Percentiles rank a stretch among this genome's conserved stretches.
phyloP scores from a whole-genome alignment of 23 red algal genomes.

The Pyropia haitanensis region DNA sequence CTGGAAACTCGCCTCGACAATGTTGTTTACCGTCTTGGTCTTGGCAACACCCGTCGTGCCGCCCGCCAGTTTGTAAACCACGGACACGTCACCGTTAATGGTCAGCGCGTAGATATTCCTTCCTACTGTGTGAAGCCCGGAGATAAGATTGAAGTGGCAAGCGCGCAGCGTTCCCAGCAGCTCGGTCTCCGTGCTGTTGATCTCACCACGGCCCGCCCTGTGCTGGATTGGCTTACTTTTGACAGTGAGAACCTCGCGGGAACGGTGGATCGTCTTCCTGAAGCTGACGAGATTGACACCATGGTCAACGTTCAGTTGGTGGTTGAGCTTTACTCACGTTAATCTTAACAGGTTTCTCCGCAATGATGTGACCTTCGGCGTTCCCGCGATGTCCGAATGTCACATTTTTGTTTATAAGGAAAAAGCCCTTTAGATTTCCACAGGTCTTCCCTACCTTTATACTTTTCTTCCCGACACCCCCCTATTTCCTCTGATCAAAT shows the following conservation, averaged over 20 bases:
- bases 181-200: neutral
- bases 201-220: neutral
- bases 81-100: constrained; percentile 1
- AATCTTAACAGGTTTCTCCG: no score
- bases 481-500: no score
- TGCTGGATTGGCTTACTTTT: neutral
- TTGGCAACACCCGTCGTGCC: neutral
- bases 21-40: neutral
- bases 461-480: no score
- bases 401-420: no score
- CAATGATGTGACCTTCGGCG: no score
- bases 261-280: neutral
- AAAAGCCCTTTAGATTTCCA: no score
- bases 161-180: neutral
- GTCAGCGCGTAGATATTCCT: constrained; percentile 3
- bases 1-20: constrained; percentile 5
- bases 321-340: no score
- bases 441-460: no score
- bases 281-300: neutral
- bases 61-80: neutral
- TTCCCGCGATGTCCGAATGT: no score
- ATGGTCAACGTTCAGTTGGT: neutral
- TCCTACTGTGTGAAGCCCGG: neutral
- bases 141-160: neutral
- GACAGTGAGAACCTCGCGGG: neutral